Conservation (phyloP, 2,329 filamentous ascomycete species). For the Fonsecaea multimorphosa region DNA sequence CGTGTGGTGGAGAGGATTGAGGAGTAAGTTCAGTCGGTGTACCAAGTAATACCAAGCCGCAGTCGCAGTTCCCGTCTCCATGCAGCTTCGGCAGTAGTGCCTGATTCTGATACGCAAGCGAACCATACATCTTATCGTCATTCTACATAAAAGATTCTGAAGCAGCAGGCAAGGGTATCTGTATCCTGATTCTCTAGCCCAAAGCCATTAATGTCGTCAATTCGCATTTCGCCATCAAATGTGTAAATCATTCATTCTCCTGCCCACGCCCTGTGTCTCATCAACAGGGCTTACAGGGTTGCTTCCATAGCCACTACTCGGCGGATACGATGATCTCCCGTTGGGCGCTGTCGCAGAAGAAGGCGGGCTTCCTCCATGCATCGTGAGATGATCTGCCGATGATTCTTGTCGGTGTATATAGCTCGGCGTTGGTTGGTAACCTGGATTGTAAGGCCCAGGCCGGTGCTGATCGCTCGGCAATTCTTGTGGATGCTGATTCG, state of each 20-base stretch:
- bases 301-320: slow-evolving; percentile 13
- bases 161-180: slow-evolving; percentile 17
- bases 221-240: slow-evolving; percentile 16
- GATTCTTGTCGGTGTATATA: slow-evolving; percentile 36
- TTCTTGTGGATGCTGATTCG: slow-evolving; percentile 21
- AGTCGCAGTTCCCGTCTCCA: too few relatives aligned
- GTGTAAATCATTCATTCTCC: slow-evolving; percentile 33
- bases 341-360: neutral
- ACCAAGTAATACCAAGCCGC: too few relatives aligned
- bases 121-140: neutral
- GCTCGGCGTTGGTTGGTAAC: slow-evolving; percentile 35
- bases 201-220: slow-evolving; percentile 10
- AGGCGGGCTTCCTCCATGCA: slow-evolving; percentile 31
- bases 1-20: neutral
- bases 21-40: neutral
- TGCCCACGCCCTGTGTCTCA: slow-evolving; percentile 24
- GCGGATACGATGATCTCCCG: slow-evolving; percentile 7
- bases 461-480: slow-evolving; percentile 23
- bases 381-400: slow-evolving; percentile 32
- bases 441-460: slow-evolving; percentile 31
- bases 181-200: slow-evolving; percentile 12
- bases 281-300: slow-evolving; percentile 27
- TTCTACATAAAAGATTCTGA: slow-evolving; percentile 11
- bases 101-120: neutral
- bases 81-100: neutral